These are phyloP conservation scores for Eutrema heterophyllum DNA, from an alignment of 345 rosid genomes.

Conservation along the genomic window DNA sequence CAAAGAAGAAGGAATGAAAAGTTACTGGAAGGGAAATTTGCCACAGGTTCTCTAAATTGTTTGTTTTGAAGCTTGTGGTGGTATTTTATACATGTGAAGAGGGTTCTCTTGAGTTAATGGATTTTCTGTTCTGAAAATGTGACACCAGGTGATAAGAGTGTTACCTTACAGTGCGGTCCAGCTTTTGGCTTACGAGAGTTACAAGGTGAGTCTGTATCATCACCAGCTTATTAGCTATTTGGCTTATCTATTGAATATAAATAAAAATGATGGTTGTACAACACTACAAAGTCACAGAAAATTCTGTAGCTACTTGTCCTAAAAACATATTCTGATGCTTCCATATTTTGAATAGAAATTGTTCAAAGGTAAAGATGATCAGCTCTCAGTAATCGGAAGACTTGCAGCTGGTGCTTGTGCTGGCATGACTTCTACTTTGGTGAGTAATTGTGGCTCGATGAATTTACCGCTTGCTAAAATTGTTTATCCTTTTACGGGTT, in stretches of 20 bases:
- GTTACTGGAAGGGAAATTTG: slow-evolving; percentile 98
- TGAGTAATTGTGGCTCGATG: slow-evolving; percentile 33
- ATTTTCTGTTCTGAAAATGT: slow-evolving; percentile 17
- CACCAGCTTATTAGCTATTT: background rate
- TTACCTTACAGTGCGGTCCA: slow-evolving; percentile 95
- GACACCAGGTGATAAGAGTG: slow-evolving; percentile 74
- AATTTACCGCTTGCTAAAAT: background rate
- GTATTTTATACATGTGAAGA: background rate
- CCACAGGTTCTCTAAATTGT: slow-evolving; percentile 64
- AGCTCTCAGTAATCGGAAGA: slow-evolving; percentile 85
- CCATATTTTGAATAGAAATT: slow-evolving; percentile 52
- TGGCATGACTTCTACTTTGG: slow-evolving; percentile 99
- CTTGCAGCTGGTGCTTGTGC: slow-evolving; percentile 99
- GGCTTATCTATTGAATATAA: background rate
- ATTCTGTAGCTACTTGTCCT: background rate
- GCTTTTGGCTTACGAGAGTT: slow-evolving; percentile 88
- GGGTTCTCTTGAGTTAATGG: background rate
- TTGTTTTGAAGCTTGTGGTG: background rate
- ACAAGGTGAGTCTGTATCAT: slow-evolving; percentile 53
- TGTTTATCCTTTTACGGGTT: background rate
- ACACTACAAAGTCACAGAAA: background rate
- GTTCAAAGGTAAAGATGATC: slow-evolving; percentile 68
- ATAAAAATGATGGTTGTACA: background rate
- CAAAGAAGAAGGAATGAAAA: slow-evolving; percentile 90
- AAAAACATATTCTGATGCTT: slow-evolving; percentile 11